Percentiles rank a stretch among this genome's conserved stretches.
These are phyloP conservation scores for Grosmannia clavigera DNA, from an alignment of 2,329 filamentous ascomycete species.

Conservation along the genomic window DNA sequence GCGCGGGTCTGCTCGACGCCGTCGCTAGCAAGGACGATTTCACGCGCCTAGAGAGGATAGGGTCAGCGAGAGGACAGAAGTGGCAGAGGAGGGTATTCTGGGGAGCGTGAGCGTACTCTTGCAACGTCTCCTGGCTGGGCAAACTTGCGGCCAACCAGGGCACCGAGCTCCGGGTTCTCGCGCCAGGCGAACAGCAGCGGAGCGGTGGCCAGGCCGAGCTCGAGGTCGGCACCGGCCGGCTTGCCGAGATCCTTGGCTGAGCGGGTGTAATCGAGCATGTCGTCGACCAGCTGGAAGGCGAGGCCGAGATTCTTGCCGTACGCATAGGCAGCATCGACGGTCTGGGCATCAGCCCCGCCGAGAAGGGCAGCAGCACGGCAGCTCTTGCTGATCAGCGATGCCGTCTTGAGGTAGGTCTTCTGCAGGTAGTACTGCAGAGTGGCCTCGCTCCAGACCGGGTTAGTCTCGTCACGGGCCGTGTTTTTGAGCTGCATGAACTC, in stretches of 20 bases:
- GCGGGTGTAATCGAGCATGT: slow-evolving; percentile 93
- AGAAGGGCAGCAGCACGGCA: slow-evolving; percentile 83
- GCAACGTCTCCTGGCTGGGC: slow-evolving; percentile 69
- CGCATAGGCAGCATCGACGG: slow-evolving; percentile 80
- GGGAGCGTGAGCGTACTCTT: slow-evolving; percentile 43
- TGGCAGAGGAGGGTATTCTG: slow-evolving; percentile 7
- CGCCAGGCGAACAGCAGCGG: slow-evolving; percentile 95
- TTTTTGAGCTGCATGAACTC: slow-evolving; percentile 99
- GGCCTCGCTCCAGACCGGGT: slow-evolving; percentile 77
- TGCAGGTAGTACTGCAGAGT: slow-evolving; percentile 88
- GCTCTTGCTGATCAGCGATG: slow-evolving; percentile 89
- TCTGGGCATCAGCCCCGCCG: slow-evolving; percentile 59
- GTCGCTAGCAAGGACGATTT: slow-evolving; percentile 70
- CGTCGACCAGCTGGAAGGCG: slow-evolving; percentile 94
- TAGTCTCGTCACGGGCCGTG: slow-evolving; percentile 74
- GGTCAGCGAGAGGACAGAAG: slow-evolving; percentile 6
- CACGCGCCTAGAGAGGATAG: slow-evolving; percentile 52
- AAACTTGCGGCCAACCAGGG: slow-evolving; percentile 87
- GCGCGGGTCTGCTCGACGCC: slow-evolving; percentile 87
- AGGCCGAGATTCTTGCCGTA: slow-evolving; percentile 91
- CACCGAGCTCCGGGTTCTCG: slow-evolving; percentile 69
- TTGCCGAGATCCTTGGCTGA: slow-evolving; percentile 80
- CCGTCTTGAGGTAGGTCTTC: slow-evolving; percentile 97
- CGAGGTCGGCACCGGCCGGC: slow-evolving; percentile 84
- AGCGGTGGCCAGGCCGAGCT: slow-evolving; percentile 86